A percentile compares a stretch with the other conserved stretches of the same genome.
Conservation (phyloP, 2,329 filamentous ascomycete species). For the Teratosphaeria pseudoeucalypti region DNA sequence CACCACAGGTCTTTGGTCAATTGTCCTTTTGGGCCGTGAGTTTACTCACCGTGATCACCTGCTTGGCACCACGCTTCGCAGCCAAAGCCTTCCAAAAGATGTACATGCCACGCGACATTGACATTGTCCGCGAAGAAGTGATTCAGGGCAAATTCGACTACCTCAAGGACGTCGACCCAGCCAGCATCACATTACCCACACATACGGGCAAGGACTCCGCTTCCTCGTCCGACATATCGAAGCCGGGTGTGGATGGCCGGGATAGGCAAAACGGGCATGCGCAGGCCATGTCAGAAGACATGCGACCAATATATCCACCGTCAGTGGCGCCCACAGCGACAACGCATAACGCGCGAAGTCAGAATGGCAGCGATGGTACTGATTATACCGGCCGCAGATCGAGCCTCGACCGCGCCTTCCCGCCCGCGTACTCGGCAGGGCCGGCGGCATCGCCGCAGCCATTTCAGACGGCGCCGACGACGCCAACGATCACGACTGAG, state of each 20-base stretch:
- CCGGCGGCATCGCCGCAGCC: neutral
- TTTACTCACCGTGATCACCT: constrained; percentile 68
- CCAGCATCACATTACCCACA: constrained; percentile 30
- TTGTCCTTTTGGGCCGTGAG: constrained; percentile 81
- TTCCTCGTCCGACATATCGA: constrained; percentile 47
- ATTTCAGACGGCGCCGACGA: constrained; percentile 27
- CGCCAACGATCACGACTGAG: constrained; percentile 16
- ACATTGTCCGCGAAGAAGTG: constrained; percentile 91
- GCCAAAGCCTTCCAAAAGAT: constrained; percentile 87
- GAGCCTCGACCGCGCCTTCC: constrained; percentile 30
- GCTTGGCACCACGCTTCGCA: constrained; percentile 76
- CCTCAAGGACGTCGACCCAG: constrained; percentile 47
- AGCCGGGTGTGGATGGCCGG: constrained; percentile 34
- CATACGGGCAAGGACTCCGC: constrained; percentile 40
- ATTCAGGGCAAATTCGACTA: constrained; percentile 72
- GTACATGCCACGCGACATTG: constrained; percentile 82
- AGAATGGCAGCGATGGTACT: constrained; percentile 89
- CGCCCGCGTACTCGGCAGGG: constrained; percentile 14
- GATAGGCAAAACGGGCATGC: constrained; percentile 30
- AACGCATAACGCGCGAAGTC: constrained; percentile 71
- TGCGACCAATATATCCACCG: constrained; percentile 85
- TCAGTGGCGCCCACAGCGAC: constrained; percentile 68
- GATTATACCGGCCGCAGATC: constrained; percentile 59
- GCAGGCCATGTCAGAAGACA: constrained; percentile 68
- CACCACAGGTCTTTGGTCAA: constrained; percentile 65